A percentile compares a stretch with the other conserved stretches of the same genome.
Evolutionary conservation across 331 rosid genomes (phyloP).

Genomic region (Cydonia oblonga): DNA sequence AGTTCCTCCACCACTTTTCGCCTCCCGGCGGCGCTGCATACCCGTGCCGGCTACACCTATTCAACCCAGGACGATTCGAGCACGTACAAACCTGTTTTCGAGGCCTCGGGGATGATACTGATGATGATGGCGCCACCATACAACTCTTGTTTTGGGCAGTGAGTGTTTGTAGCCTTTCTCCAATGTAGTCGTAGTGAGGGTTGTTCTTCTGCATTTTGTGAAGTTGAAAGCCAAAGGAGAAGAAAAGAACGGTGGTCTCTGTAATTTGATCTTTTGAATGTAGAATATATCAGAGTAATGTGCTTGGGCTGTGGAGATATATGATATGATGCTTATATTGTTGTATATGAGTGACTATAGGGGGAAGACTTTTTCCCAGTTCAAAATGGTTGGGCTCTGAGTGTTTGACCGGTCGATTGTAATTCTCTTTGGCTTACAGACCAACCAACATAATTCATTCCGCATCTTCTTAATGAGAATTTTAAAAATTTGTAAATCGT

Average conservation of each 20-base stretch:
- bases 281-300: background rate
- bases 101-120: constrained; percentile 19
- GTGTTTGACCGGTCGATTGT: background rate
- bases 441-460: too few species aligned
- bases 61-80: constrained; percentile 39
- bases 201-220: constrained; percentile 2
- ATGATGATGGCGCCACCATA: background rate
- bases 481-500: too few species aligned
- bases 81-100: constrained; percentile 31
- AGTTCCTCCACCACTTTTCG: constrained; percentile 33
- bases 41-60: constrained; percentile 38
- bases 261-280: background rate
- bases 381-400: background rate
- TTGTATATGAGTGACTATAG: background rate
- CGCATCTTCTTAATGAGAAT: too few species aligned
- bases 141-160: background rate
- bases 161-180: background rate
- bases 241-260: background rate
- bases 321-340: background rate
- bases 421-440: background rate
- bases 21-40: constrained; percentile 21
- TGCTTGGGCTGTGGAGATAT: background rate
- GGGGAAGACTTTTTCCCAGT: background rate
- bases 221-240: background rate
- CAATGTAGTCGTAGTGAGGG: background rate